These are phyloP conservation scores for Aspergillus pseudoterreus DNA, from an alignment of 2,329 filamentous ascomycete species.

Conservation along the genomic window DNA sequence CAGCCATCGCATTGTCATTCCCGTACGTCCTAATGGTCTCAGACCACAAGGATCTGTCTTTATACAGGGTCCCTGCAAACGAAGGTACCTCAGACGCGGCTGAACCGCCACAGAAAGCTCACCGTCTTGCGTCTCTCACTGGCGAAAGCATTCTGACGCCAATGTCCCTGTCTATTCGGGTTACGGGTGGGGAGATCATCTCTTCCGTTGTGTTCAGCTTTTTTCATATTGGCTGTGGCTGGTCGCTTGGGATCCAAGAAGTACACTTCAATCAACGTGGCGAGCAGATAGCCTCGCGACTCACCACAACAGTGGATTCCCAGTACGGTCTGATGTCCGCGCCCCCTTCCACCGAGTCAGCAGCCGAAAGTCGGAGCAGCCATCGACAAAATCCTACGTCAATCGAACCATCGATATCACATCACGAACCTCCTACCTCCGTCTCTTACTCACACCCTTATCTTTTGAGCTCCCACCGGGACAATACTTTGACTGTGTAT, in stretches of 20 bases:
- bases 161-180: slow-evolving; percentile 77
- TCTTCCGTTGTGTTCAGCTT: slow-evolving; percentile 85
- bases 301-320: slow-evolving; percentile 38
- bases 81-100: slow-evolving; percentile 1
- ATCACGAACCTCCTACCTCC: slow-evolving; percentile 53
- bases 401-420: slow-evolving; percentile 28
- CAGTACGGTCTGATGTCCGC: slow-evolving; percentile 28
- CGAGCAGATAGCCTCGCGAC: slow-evolving; percentile 34
- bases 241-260: slow-evolving; percentile 91
- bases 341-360: slow-evolving; percentile 6
- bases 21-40: slow-evolving; percentile 80
- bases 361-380: not conserved
- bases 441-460: slow-evolving; percentile 79
- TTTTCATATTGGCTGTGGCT: slow-evolving; percentile 70
- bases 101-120: slow-evolving; percentile 25
- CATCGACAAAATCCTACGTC: slow-evolving; percentile 12
- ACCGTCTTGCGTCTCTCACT: slow-evolving; percentile 70
- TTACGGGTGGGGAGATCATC: slow-evolving; percentile 60
- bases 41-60: slow-evolving; percentile 65
- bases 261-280: slow-evolving; percentile 61
- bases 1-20: slow-evolving; percentile 66
- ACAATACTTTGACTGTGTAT: slow-evolving; percentile 83
- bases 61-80: slow-evolving; percentile 61
- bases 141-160: slow-evolving; percentile 77
- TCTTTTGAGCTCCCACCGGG: slow-evolving; percentile 74